Percentiles rank a stretch among this genome's conserved stretches.
Conservation (phyloP, 169 alveolate species). For the Plasmodium adleri region DNA sequence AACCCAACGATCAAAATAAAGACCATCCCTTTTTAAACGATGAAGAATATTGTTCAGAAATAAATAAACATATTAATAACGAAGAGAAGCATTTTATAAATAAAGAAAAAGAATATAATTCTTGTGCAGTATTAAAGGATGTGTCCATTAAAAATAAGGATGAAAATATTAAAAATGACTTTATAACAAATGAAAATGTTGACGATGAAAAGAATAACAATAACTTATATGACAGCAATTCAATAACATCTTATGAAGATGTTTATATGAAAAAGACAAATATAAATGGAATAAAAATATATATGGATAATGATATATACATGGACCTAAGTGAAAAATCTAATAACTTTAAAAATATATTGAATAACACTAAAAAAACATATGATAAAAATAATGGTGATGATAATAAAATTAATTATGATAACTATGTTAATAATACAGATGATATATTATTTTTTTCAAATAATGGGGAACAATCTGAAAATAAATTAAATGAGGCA, state of each 20-base stretch:
- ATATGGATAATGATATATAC: conserved; percentile 57
- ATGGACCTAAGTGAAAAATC: conserved; percentile 25
- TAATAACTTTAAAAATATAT: not conserved
- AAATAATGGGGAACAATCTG: not conserved
- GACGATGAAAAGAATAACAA: not conserved
- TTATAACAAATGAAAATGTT: not conserved
- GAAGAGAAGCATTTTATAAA: no score
- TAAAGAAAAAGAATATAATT: no score
- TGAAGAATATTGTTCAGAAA: no score
- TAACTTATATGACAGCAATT: not conserved
- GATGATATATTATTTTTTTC: not conserved
- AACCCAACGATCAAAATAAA: no score
- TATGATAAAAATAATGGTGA: not conserved
- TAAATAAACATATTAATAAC: no score
- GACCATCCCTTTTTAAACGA: no score
- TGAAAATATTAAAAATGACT: not conserved
- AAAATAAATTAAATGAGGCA: not conserved
- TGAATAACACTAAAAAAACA: not conserved
- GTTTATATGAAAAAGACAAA: conserved; percentile 5
- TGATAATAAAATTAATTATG: not conserved
- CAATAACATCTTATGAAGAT: conserved; percentile 2
- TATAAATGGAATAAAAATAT: conserved; percentile 52
- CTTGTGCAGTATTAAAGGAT: not conserved
- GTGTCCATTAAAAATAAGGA: not conserved
- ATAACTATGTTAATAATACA: not conserved